Percentiles rank a stretch among this genome's conserved stretches.
Conservation (phyloP, 345 rosid genomes). For the Bruguiera gymnorhiza region DNA sequence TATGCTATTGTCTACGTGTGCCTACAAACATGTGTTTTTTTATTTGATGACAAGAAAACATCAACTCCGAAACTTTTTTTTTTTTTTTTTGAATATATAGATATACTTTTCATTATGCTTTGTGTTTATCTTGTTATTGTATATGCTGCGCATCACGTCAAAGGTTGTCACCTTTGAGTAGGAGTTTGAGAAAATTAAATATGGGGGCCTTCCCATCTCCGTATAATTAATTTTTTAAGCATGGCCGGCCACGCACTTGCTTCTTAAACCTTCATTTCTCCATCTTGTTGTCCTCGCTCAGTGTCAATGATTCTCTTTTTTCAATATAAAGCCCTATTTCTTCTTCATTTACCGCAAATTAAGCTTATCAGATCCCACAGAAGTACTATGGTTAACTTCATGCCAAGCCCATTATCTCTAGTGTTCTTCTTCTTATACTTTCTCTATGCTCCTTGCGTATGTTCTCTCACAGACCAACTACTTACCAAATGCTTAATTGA, state of each 20-base stretch:
- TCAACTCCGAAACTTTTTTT: too few species aligned
- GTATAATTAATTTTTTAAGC: slow-evolving; percentile 2
- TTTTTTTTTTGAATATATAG: too few species aligned
- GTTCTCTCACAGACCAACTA: slow-evolving; percentile 8
- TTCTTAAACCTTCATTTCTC: not conserved
- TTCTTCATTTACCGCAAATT: not conserved
- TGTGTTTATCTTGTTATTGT: not conserved
- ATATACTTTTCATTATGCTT: too few species aligned
- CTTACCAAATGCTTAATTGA: slow-evolving; percentile 38
- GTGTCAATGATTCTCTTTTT: slow-evolving; percentile 27
- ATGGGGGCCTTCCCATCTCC: not conserved
- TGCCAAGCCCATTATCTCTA: not conserved
- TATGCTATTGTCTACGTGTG: too few species aligned
- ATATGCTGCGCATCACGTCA: too few species aligned
- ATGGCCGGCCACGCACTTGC: slow-evolving; percentile 37
- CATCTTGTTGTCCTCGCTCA: slow-evolving; percentile 28
- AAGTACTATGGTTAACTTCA: slow-evolving; percentile 9
- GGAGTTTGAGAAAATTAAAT: not conserved
- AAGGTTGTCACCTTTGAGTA: not conserved
- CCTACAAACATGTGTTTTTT: too few species aligned
- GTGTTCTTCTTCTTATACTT: not conserved
- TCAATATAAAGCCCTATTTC: not conserved
- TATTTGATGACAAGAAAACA: too few species aligned
- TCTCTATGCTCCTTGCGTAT: slow-evolving; percentile 1
- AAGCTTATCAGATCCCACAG: not conserved